Percentiles rank a stretch among this genome's conserved stretches.
These are phyloP conservation scores for Artemisia tridentata DNA, from an alignment of 129 eudicot genomes.

Conservation along the genomic window DNA sequence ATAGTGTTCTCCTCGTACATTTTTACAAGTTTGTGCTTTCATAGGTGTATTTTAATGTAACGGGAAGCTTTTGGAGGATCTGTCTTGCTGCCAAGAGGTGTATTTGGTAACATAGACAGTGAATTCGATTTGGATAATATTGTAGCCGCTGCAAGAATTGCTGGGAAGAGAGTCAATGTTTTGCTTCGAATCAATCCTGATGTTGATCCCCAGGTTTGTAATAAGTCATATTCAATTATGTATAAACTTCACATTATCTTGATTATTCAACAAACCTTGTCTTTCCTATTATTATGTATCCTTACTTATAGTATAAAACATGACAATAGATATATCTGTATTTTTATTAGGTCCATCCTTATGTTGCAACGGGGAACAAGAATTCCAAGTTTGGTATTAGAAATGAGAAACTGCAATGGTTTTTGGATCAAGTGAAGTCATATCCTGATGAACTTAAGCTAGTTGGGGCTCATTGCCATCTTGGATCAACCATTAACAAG, in stretches of 20 bases:
- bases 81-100: slow-evolving; percentile 94
- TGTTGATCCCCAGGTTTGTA: slow-evolving; percentile 96
- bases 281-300: background rate
- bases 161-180: slow-evolving; percentile 90
- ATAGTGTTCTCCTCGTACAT: no score
- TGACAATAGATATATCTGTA: background rate
- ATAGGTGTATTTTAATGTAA: slow-evolving; percentile 92
- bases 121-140: slow-evolving; percentile 95
- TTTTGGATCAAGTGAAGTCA: slow-evolving; percentile 95
- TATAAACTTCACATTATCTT: background rate
- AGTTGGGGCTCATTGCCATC: slow-evolving; percentile 99
- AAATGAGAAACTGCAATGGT: slow-evolving; percentile 97
- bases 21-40: no score
- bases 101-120: slow-evolving; percentile 85
- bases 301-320: background rate
- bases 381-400: slow-evolving; percentile 94
- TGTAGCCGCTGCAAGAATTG: slow-evolving; percentile 85
- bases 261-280: no score
- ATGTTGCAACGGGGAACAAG: slow-evolving; percentile 98
- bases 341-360: slow-evolving; percentile 79
- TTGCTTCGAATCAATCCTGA: slow-evolving; percentile 94
- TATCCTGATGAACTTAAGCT: slow-evolving; percentile 88
- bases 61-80: slow-evolving; percentile 88
- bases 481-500: slow-evolving; percentile 97
- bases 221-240: background rate